Conservation (phyloP, 257 asterid genomes). For the Nicotiana noctiflora region DNA sequence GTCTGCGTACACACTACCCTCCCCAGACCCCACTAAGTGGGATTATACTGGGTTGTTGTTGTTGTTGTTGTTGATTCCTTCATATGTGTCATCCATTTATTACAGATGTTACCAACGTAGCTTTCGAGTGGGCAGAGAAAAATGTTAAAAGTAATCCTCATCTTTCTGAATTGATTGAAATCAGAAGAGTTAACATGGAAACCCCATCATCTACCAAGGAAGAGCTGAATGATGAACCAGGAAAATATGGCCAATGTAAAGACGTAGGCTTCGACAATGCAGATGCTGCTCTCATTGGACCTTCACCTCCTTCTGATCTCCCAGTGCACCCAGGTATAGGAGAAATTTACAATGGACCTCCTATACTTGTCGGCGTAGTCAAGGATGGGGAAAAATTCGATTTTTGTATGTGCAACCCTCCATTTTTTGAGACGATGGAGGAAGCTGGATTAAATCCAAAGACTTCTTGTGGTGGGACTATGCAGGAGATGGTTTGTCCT, state of each 20-base stretch:
- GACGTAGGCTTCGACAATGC: conserved; percentile 2
- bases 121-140: conserved; percentile 79
- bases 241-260: conserved; percentile 15
- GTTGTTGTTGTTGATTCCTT: too few relatives aligned
- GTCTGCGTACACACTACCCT: too few relatives aligned
- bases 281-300: conserved; percentile 13
- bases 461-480: conserved; percentile 95
- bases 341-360: conserved; percentile 36
- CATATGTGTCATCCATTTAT: not conserved
- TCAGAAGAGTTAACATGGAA: conserved; percentile 45
- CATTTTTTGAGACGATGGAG: conserved; percentile 83
- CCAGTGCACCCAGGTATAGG: conserved; percentile 13
- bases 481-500: conserved; percentile 82
- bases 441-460: conserved; percentile 89
- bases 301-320: conserved; percentile 11
- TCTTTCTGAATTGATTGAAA: conserved; percentile 60
- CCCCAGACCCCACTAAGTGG: too few relatives aligned
- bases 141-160: conserved; percentile 73
- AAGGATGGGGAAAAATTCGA: conserved; percentile 72
- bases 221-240: conserved; percentile 19
- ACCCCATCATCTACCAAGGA: conserved; percentile 7
- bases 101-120: conserved; percentile 79
- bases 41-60: too few relatives aligned
- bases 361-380: conserved; percentile 64
- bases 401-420: conserved; percentile 97